Evolutionary conservation across 768 basidiomycete genomes (phyloP).

Genomic region (Neoboletus brunneissimus): DNA sequence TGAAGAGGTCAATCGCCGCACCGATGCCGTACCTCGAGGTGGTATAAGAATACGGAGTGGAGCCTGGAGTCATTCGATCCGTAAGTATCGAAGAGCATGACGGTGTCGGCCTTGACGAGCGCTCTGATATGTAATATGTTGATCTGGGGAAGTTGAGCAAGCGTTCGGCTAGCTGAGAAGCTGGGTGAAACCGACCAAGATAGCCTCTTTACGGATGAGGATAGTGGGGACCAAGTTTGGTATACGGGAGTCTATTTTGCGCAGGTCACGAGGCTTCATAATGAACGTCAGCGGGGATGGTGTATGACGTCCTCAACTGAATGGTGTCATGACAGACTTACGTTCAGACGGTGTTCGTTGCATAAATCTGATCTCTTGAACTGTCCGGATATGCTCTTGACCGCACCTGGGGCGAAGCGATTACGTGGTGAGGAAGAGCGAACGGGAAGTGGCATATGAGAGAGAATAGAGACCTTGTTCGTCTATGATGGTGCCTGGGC

Average conservation of each 20-base stretch:
- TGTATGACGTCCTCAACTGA: conserved; percentile 16
- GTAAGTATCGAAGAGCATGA: conserved; percentile 89
- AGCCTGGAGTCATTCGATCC: conserved; percentile 84
- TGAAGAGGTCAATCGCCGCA: conserved; percentile 10
- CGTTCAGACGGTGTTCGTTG: conserved; percentile 84
- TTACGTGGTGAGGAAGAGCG: conserved; percentile 25
- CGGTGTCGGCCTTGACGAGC: conserved; percentile 88
- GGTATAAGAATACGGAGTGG: conserved; percentile 85
- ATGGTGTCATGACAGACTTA: conserved; percentile 41
- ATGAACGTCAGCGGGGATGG: conserved; percentile 24
- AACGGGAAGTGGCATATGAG: conserved; percentile 5
- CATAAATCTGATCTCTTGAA: conserved; percentile 91
- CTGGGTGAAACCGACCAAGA: conserved; percentile 58
- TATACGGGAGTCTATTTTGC: conserved; percentile 93
- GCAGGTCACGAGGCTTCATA: conserved; percentile 84
- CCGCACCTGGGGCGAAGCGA: conserved; percentile 55
- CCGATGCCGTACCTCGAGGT: conserved; percentile 61
- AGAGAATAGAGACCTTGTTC: conserved; percentile 58
- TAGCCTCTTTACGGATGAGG: conserved; percentile 80
- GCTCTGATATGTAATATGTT: conserved; percentile 95
- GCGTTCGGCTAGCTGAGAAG: not conserved
- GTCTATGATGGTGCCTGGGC: conserved; percentile 81
- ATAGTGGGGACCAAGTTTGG: conserved; percentile 96
- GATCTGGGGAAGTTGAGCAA: conserved; percentile 46
- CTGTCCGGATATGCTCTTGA: conserved; percentile 83